These are phyloP conservation scores for Friedmanniomyces endolithicus DNA, from an alignment of 495 filamentous ascomycete genomes.

Conservation along the genomic window DNA sequence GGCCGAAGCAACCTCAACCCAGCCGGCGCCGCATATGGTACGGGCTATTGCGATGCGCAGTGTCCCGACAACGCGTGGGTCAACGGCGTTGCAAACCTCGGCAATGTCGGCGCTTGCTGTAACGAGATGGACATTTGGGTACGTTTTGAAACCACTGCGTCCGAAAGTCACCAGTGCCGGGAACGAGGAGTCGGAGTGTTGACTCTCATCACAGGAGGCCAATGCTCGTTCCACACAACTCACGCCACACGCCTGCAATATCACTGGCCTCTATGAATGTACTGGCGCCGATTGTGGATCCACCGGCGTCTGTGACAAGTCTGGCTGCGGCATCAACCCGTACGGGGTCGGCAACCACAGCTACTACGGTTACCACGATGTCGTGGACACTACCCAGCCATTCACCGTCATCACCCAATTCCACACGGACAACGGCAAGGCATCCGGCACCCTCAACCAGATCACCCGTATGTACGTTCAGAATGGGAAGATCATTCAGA, in stretches of 20 bases:
- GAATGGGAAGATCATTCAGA: constrained; percentile 46
- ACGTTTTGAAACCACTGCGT: too few relatives aligned
- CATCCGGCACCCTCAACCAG: constrained; percentile 44
- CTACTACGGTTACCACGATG: constrained; percentile 44
- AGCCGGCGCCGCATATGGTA: constrained; percentile 60
- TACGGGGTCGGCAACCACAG: constrained; percentile 41
- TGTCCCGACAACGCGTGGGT: constrained; percentile 48
- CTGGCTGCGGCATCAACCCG: constrained; percentile 69
- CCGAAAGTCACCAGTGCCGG: too few relatives aligned
- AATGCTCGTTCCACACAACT: constrained; percentile 47
- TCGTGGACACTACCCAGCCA: constrained; percentile 48
- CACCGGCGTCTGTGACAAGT: constrained; percentile 54
- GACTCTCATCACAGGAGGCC: constrained; percentile 25
- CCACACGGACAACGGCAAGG: constrained; percentile 43
- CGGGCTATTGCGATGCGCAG: constrained; percentile 66
- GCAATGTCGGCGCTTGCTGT: constrained; percentile 60
- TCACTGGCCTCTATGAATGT: constrained; percentile 45
- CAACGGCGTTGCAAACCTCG: constrained; percentile 42
- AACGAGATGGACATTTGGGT: constrained; percentile 53
- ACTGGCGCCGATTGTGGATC: constrained; percentile 43
- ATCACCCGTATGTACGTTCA: constrained; percentile 65
- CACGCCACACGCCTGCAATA: constrained; percentile 54
- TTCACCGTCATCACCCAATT: constrained; percentile 66
- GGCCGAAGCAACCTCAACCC: constrained; percentile 47
- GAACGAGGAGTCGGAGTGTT: too few relatives aligned